A percentile compares a stretch with the other conserved stretches of the same genome.
phyloP scores from a whole-genome alignment of 768 basidiomycete genomes.

The Suillus plorans region DNA sequence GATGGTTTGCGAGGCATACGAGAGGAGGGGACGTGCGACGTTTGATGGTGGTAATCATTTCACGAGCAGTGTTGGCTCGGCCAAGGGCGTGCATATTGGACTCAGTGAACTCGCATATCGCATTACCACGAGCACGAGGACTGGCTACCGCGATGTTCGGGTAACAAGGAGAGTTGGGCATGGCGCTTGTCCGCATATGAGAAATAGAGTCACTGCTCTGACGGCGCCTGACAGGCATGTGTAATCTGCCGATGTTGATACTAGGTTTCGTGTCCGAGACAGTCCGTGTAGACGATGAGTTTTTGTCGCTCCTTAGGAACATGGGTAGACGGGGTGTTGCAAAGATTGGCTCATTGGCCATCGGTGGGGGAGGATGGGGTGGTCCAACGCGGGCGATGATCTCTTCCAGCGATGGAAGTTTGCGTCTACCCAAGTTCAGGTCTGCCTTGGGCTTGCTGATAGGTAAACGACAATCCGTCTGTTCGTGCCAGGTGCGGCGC shows the following conservation, averaged over 20 bases:
- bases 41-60: conserved; percentile 66
- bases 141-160: conserved; percentile 51
- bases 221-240: conserved; percentile 39
- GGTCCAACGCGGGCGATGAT: conserved; percentile 61
- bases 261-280: conserved; percentile 23
- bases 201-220: conserved; percentile 11
- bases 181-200: conserved; percentile 8
- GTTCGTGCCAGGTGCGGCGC: conserved; percentile 51
- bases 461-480: conserved; percentile 59
- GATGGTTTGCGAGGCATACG: conserved; percentile 14
- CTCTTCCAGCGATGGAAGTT: conserved; percentile 71
- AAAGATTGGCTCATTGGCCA: not conserved
- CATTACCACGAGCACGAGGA: conserved; percentile 42
- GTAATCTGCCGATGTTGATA: conserved; percentile 40
- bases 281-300: conserved; percentile 10
- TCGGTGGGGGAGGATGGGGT: not conserved
- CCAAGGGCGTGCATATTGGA: conserved; percentile 50
- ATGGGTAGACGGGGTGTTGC: conserved; percentile 29
- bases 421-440: conserved; percentile 18
- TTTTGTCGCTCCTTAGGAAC: conserved; percentile 26
- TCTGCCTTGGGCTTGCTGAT: conserved; percentile 20
- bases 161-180: conserved; percentile 35
- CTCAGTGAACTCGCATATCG: conserved; percentile 51
- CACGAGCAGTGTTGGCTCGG: conserved; percentile 55
- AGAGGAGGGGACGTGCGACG: conserved; percentile 47